Evolutionary conservation across 192 early-diverging fungal genomes (phyloP).

Genomic region (Chytriomyces sp.): DNA sequence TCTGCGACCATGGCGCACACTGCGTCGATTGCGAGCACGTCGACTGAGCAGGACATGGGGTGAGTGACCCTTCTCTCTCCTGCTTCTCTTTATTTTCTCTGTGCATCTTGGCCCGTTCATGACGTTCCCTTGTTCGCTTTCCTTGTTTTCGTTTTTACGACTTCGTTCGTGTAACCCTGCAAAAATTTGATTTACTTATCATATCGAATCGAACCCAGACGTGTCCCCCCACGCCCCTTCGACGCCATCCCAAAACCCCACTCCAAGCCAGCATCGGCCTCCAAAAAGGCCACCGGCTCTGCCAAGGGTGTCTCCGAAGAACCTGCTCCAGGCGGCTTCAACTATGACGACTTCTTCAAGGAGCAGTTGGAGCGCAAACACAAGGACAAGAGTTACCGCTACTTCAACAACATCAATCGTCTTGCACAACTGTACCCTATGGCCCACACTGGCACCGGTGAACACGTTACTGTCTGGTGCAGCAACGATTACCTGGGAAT

Average conservation of each 20-base stretch:
- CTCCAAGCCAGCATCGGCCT: background rate
- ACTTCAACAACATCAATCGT: slow-evolving; percentile 99
- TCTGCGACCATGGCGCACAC: background rate
- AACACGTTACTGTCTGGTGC: slow-evolving; percentile 98
- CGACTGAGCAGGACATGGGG: background rate
- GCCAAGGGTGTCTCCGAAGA: background rate
- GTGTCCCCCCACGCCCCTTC: background rate
- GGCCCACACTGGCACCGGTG: slow-evolving; percentile 87
- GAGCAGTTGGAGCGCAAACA: slow-evolving; percentile 93
- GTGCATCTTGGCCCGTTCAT: background rate
- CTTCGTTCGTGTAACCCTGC: background rate
- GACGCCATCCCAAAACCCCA: slow-evolving; percentile 5
- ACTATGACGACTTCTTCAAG: slow-evolving; percentile 90
- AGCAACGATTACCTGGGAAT: slow-evolving; percentile 99
- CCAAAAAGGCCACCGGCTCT: slow-evolving; percentile 1
- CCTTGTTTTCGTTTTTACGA: background rate
- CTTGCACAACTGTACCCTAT: slow-evolving; percentile 88
- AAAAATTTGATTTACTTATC: background rate
- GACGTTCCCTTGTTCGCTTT: background rate
- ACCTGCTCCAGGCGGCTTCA: slow-evolving; percentile 57
- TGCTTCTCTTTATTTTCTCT: background rate
- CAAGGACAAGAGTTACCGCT: slow-evolving; percentile 95
- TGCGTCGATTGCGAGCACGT: background rate
- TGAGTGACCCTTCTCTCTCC: background rate
- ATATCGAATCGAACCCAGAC: background rate